A percentile compares a stretch with the other conserved stretches of the same genome.
Conservation (phyloP, 2,329 filamentous ascomycete genomes). For the Ceratocystis destructans region DNA sequence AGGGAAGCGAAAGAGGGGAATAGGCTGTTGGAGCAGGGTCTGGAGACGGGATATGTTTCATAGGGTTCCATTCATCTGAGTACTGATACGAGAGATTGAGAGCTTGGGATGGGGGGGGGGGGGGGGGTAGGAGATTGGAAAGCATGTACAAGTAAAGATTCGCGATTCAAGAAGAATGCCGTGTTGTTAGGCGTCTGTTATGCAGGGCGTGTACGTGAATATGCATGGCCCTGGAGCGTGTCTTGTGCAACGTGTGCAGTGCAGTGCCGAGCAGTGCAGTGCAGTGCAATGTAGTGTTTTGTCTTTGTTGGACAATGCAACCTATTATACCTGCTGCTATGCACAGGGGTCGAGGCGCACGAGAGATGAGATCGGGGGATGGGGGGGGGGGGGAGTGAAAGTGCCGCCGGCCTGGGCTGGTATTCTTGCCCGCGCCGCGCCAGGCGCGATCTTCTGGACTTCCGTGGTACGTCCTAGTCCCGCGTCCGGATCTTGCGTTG, state of each 20-base stretch:
- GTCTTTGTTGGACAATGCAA: background rate
- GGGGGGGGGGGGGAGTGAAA: no score
- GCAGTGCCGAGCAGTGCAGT: no score
- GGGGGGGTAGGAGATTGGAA: no score
- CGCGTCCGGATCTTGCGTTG: no score
- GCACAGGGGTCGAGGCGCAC: no score
- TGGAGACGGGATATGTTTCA: background rate
- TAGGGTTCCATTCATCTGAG: conserved; percentile 5
- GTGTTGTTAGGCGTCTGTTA: background rate
- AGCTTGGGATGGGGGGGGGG: background rate
- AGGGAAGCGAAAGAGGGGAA: background rate
- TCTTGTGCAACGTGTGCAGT: no score
- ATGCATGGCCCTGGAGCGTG: background rate
- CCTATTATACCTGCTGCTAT: background rate
- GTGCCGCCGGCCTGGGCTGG: no score
- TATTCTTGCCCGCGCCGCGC: no score
- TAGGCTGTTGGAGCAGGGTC: background rate
- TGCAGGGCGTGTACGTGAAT: background rate
- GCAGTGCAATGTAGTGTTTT: background rate
- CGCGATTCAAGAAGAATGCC: background rate
- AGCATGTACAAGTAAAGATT: background rate
- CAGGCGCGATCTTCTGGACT: no score
- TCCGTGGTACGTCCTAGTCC: no score
- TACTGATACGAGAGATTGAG: background rate
- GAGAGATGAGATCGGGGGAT: no score